Conservation (phyloP, 768 basidiomycete genomes). For the Podaxis sp. region DNA sequence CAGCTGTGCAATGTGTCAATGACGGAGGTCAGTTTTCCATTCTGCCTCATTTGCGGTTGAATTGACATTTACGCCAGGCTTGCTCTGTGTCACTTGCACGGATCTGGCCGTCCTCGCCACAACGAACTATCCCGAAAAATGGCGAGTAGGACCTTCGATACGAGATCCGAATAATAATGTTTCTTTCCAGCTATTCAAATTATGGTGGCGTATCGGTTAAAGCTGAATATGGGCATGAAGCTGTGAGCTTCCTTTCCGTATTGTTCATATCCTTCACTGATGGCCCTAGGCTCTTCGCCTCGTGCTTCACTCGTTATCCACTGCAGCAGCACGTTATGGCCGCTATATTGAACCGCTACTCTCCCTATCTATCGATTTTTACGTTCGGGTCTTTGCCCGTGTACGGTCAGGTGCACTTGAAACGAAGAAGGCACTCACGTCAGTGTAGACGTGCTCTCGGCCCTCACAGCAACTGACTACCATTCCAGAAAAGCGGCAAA, state of each 20-base stretch:
- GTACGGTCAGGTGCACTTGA: slow-evolving; percentile 69
- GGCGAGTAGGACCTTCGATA: slow-evolving; percentile 39
- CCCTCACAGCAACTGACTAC: slow-evolving; percentile 9
- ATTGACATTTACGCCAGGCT: slow-evolving; percentile 40
- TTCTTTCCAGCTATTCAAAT: slow-evolving; percentile 75
- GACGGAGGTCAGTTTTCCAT: slow-evolving; percentile 66
- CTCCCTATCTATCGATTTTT: slow-evolving; percentile 95
- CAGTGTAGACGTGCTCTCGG: slow-evolving; percentile 21
- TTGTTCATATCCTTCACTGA: slow-evolving; percentile 2
- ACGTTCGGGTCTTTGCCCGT: slow-evolving; percentile 87
- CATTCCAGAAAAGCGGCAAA: slow-evolving; percentile 74
- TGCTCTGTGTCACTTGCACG: slow-evolving; percentile 95
- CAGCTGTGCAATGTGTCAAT: slow-evolving; percentile 81
- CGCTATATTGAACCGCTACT: slow-evolving; percentile 86
- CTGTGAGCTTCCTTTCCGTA: slow-evolving; percentile 41
- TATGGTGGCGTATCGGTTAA: slow-evolving; percentile 90
- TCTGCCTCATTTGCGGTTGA: neutral
- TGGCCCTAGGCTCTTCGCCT: slow-evolving; percentile 79
- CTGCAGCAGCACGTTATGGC: slow-evolving; percentile 88
- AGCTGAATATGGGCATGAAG: slow-evolving; percentile 95
- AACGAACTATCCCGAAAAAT: slow-evolving; percentile 94
- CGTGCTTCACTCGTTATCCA: slow-evolving; percentile 81
- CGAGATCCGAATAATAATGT: neutral
- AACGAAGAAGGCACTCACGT: slow-evolving; percentile 83
- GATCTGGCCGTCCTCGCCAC: slow-evolving; percentile 93